Evolutionary conservation across 225 moss, liverwort and hornwort species (phyloP).

Genomic region (Polytrichum formosum): DNA sequence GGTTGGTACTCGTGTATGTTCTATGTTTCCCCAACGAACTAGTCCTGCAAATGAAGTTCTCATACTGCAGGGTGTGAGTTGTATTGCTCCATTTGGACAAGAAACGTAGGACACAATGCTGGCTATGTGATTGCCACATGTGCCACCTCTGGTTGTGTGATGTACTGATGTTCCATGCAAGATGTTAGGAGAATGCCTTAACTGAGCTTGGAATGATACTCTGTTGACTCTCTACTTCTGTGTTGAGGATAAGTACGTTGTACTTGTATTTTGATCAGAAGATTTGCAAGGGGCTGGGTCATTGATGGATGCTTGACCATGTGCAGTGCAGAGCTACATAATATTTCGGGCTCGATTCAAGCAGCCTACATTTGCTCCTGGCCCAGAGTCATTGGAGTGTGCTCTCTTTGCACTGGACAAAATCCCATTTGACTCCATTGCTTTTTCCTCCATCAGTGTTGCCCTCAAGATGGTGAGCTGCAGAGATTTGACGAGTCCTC

Average conservation of each 20-base stretch:
- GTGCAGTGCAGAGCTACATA: constrained; percentile 99
- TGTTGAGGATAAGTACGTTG: too few species aligned
- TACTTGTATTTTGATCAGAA: too few species aligned
- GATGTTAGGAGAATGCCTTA: too few species aligned
- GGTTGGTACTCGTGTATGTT: constrained; percentile 43
- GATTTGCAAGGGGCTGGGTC: not conserved
- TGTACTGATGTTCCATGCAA: too few species aligned
- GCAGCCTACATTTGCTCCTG: constrained; percentile 77
- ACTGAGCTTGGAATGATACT: too few species aligned
- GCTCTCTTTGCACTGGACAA: constrained; percentile 78
- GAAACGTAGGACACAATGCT: too few species aligned
- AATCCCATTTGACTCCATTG: constrained; percentile 82
- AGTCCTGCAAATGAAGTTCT: too few species aligned
- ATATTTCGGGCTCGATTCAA: constrained; percentile 89
- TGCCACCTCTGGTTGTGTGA: too few species aligned
- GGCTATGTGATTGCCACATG: too few species aligned
- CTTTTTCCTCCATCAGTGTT: constrained; percentile 81
- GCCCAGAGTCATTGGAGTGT: constrained; percentile 89
- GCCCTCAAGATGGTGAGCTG: constrained; percentile 78
- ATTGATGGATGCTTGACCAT: constrained; percentile 37
- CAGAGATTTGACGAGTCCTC: not conserved
- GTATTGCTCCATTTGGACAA: too few species aligned
- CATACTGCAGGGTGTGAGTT: too few species aligned
- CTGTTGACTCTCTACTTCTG: too few species aligned
- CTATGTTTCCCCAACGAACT: not conserved